Evolutionary conservation across 306 rosid genomes (phyloP), one percentile per base, ranked within the genome.

Genomic region (Medicago ruthenica): DNA sequence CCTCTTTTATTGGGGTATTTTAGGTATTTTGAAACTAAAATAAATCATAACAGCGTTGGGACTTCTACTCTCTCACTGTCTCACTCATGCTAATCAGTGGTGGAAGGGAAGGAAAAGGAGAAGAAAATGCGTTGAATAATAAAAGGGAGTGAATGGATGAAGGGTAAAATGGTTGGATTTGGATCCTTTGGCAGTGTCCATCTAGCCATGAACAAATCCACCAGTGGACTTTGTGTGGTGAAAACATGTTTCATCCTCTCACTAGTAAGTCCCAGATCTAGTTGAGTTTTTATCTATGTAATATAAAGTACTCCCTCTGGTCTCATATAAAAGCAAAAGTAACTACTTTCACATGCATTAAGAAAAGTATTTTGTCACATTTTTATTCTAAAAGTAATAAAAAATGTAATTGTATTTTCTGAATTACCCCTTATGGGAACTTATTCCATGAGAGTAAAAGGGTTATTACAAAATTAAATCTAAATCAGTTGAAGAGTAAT

Each of bases 141-240:
- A 41, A 67, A 65, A 37, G 76, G 65, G 0, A 71, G 73, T 66
- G 86, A 67, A 69, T 88, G 92, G 91, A 44, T 86, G 74, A 86
- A 86, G 79, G 92, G 96, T 0, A 85, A 88, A 72, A 9, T 83
- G 81, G 82, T 90, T 3, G 92, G 91, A 48, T 77, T 77, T 20
- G 92, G 96, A 27, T 85, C 89, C 54, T 88, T 83, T 63, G 89
- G 92, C 15, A 81, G 61, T 65, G 88, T 90, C 14, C 86, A 90
- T 79, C 79, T 90, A 80, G 92, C 92, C 40, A 86, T 88, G 86
- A 74, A 75, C 80, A 86, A 81, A 62, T 70, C 85, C 59, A 83
- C 83, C 0, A 89, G 91, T 24, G 83, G 85, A 18, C 83, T 88
- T 47, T 90, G 88, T 50, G 92, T 75, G 4, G 96, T 82, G 79